Base-by-base conservation (phyloP, 2,329 filamentous ascomycete species). In the Aspergillus japonicus region DNA sequence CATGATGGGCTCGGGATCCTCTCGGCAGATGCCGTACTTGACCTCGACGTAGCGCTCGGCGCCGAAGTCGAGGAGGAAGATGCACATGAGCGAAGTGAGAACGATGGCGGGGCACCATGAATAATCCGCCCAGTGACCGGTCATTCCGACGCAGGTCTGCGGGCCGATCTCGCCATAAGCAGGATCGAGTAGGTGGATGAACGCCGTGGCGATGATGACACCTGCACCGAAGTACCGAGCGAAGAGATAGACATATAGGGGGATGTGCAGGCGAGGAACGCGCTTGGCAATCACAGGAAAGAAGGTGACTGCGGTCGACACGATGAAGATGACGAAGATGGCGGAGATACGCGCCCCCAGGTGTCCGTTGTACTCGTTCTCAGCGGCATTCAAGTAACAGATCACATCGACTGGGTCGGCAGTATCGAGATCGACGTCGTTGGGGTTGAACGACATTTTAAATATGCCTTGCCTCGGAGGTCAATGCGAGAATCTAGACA, bases 21-120 rank as follows among this genome's bases (percentile, higher is more conserved):
- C 57, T 14, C 57, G 39, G 50, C 52, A 55, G 16, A 62, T 33
- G 14, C 54, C 58, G 42, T 60, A 62, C 48, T 58, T 62, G 48
- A 56, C 33, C 51, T 62, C 61, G 24, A 62, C 61, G 35, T 62
- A 62, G 10, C 50, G 54, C 33, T 62, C 61, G 11, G 61, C 61
- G 10, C 54, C 61, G 19, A 62, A 58, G 55, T 62, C 61, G 12
- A 62, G 33, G 4, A 62, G 61, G 55, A 62, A 62, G 21, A 62
- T 54, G 14, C 23, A 33, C 54, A 60, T 60, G 19, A 58, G 51
- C 23, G 61, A 60, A 24, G 55, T 39, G 12, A 62, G 55, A 8
- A 60, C 58, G 31, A 62, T 62, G 23, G 61, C 61, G 19, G 61
- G 54, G 26, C 58, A 60, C 61, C 61, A 62, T 8, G 61, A 62